A percentile compares a stretch with the other conserved stretches of the same genome.
Conservation (phyloP, 2,329 filamentous ascomycete genomes). For the Phaeoacremonium minimum region DNA sequence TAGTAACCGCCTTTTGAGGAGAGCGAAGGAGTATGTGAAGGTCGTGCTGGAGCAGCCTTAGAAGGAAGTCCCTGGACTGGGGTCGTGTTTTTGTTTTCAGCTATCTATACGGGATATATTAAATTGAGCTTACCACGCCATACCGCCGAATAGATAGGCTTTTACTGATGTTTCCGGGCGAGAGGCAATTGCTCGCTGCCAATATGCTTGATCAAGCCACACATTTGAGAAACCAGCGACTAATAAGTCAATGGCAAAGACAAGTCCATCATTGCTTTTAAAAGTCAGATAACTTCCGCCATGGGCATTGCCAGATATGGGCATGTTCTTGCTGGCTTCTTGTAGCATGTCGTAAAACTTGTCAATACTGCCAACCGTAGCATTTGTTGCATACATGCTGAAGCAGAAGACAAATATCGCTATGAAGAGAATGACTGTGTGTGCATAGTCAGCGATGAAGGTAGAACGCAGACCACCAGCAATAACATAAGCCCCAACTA, state of each 20-base stretch:
- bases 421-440: conserved; percentile 33
- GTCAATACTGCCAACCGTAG: conserved; percentile 21
- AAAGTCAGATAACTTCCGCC: conserved; percentile 31
- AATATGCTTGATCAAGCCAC: conserved; percentile 37
- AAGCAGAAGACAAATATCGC: conserved; percentile 33
- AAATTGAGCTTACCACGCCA: no score
- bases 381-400: conserved; percentile 23
- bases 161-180: conserved; percentile 32
- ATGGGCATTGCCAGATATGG: conserved; percentile 23
- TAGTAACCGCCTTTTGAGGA: no score
- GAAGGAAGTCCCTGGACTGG: no score
- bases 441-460: conserved; percentile 35
- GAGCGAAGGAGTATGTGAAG: no score
- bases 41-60: no score
- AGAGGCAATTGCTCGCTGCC: conserved; percentile 37
- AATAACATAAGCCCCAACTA: conserved; percentile 32
- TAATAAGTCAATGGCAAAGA: conserved; percentile 31
- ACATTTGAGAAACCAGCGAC: conserved; percentile 28
- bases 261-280: conserved; percentile 25
- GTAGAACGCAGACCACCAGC: conserved; percentile 32
- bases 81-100: no score
- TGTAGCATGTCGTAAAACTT: conserved; percentile 30
- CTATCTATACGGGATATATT: no score
- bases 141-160: conserved; percentile 34
- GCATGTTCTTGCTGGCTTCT: conserved; percentile 22